Evolutionary conservation across 345 rosid species (phyloP), one percentile per base, ranked within the genome.

Genomic region (Psidium guajava): DNA sequence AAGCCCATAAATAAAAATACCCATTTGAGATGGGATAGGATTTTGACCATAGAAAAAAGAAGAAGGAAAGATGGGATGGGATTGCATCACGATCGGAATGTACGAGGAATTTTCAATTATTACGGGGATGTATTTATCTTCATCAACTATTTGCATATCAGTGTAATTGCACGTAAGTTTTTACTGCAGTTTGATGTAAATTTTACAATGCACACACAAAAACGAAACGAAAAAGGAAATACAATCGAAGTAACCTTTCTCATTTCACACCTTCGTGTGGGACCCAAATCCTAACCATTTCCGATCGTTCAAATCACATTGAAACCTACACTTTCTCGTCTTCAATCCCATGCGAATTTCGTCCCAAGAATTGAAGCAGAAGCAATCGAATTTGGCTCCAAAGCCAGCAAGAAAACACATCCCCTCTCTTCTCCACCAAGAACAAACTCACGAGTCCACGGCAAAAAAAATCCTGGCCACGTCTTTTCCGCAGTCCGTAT

Each of bases 381-480:
- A 49, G 75, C 53, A 56, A 6, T 50, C 54, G 87, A 90, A 81
- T 69, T 53, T 47, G 56, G 32, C 57, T 84, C 82, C 81, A 84
- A 91, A 85, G 8, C 64, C 49, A 28, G 12, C 82, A 52, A 85
- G 87, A 89, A 93, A 95, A 89, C 98, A 94, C 98, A 42, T 6
- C 2, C 40, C 13, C 51, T 20, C 44, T 53, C 53, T 21, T 11
- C 11, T 14, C 55, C 20, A 8, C 54, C 6, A 82, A 50, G 57
- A 25, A 56, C 55, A 84, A 56, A 3, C 27, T 6, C 28, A 20
- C 13, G 15, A 3, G 56, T 25, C 32, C 32, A 11, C 25, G 28
- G 28, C 57, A 52, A 20, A 64, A 59, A 15, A 50, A 64, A 61
- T 15, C 27, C 15, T 21, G 12, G 49, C 81, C 81, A 52, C 86